phyloP scores from a whole-genome alignment of 495 filamentous ascomycete species.

The Xylaria telfairii region DNA sequence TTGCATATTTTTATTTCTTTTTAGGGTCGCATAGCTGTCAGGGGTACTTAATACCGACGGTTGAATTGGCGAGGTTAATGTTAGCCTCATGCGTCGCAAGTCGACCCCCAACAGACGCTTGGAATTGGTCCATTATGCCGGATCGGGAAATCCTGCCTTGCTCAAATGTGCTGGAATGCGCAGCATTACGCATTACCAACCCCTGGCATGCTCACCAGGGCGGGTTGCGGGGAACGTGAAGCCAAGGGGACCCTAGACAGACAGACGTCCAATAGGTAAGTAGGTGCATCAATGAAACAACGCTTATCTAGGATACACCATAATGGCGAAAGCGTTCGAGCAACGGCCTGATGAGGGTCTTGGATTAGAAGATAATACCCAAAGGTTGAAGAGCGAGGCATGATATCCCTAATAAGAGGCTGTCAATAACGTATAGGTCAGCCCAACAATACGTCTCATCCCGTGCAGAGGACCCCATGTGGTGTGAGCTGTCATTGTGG shows the following conservation, averaged over 20 bases:
- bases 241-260: not conserved
- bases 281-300: slow-evolving; percentile 6
- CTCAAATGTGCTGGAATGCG: not conserved
- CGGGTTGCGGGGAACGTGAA: slow-evolving; percentile 11
- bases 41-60: not conserved
- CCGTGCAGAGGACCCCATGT: slow-evolving; percentile 19
- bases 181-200: no score
- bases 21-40: slow-evolving; percentile 11
- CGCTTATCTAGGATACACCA: not conserved
- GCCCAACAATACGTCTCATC: slow-evolving; percentile 7
- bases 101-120: not conserved
- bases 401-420: slow-evolving; percentile 1
- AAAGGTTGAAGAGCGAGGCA: not conserved
- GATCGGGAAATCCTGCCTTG: slow-evolving; percentile 7
- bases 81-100: slow-evolving; percentile 14
- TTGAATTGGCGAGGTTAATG: not conserved
- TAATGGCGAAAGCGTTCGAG: not conserved
- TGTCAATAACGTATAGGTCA: slow-evolving; percentile 9
- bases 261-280: not conserved
- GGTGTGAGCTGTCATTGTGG: slow-evolving; percentile 18
- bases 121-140: slow-evolving; percentile 5
- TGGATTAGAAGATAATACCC: not conserved
- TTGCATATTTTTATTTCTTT: not conserved
- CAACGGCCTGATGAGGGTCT: not conserved
- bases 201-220: slow-evolving; percentile 9